A percentile compares a stretch with the other conserved stretches of the same genome.
Conservation (phyloP, 768 basidiomycete species). For the Phanerochaete sordida region DNA sequence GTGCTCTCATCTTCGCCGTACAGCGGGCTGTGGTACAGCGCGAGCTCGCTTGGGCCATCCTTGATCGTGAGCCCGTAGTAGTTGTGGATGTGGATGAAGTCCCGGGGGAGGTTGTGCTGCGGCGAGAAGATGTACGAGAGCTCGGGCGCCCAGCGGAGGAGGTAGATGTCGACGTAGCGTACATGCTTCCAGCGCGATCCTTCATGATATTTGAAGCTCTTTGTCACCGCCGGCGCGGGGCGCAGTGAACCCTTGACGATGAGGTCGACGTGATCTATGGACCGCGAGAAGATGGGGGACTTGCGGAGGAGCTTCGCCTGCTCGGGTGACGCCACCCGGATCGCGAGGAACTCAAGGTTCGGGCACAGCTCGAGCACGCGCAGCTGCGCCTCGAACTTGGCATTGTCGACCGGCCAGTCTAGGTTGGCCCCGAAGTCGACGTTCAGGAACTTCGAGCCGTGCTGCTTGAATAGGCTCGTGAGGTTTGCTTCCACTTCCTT, state of each 20-base stretch:
- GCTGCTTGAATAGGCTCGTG: background rate
- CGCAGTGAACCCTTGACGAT: background rate
- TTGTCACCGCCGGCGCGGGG: background rate
- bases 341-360: background rate
- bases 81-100: background rate
- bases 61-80: background rate
- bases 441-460: background rate
- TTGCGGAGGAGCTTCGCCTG: background rate
- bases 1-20: background rate
- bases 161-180: background rate
- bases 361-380: background rate
- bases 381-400: background rate
- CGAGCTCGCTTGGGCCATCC: background rate
- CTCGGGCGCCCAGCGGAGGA: background rate
- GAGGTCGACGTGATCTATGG: background rate
- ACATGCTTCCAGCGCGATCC: background rate
- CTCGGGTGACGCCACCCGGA: background rate
- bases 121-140: background rate
- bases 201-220: background rate
- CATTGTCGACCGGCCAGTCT: background rate
- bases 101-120: background rate
- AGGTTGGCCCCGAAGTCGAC: background rate
- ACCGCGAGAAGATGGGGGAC: background rate
- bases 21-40: background rate
- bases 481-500: background rate